A percentile compares a stretch with the other conserved stretches of the same genome.
Conservation (phyloP, 768 basidiomycete species). For the Amanita jacksonii region DNA sequence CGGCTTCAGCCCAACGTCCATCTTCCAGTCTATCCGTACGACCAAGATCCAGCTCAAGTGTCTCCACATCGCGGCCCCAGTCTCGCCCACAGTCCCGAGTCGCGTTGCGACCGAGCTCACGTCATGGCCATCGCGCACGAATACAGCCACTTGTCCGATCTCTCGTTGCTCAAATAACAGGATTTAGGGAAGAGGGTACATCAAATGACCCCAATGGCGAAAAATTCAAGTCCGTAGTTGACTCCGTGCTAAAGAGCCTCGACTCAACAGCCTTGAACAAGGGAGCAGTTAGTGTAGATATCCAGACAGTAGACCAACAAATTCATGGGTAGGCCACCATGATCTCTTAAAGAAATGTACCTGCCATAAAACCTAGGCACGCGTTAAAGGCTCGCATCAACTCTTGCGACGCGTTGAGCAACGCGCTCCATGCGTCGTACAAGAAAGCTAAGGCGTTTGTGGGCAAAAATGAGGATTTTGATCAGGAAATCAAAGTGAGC, state of each 20-base stretch:
- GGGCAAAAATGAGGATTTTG: constrained; percentile 45
- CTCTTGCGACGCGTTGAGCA: constrained; percentile 48
- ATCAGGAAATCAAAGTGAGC: constrained; percentile 53
- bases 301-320: constrained; percentile 43
- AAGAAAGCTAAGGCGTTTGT: constrained; percentile 40
- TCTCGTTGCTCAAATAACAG: constrained; percentile 45
- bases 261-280: constrained; percentile 48
- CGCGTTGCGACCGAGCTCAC: constrained; percentile 15
- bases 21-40: constrained; percentile 22
- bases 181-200: constrained; percentile 33
- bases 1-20: constrained; percentile 28
- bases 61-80: constrained; percentile 23
- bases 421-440: constrained; percentile 49
- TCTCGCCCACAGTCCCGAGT: constrained; percentile 38
- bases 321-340: constrained; percentile 47
- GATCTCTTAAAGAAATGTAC: no score
- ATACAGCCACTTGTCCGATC: constrained; percentile 44
- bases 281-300: constrained; percentile 46
- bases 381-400: constrained; percentile 63
- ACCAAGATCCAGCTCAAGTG: constrained; percentile 25
- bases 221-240: constrained; percentile 37
- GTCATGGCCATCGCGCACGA: constrained; percentile 29
- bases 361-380: constrained; percentile 42
- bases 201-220: constrained; percentile 27
- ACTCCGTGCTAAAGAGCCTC: constrained; percentile 48